Evolutionary conservation across 192 early-diverging fungal genomes (phyloP).

Genomic region (Phlyctochytrium arcticum): DNA sequence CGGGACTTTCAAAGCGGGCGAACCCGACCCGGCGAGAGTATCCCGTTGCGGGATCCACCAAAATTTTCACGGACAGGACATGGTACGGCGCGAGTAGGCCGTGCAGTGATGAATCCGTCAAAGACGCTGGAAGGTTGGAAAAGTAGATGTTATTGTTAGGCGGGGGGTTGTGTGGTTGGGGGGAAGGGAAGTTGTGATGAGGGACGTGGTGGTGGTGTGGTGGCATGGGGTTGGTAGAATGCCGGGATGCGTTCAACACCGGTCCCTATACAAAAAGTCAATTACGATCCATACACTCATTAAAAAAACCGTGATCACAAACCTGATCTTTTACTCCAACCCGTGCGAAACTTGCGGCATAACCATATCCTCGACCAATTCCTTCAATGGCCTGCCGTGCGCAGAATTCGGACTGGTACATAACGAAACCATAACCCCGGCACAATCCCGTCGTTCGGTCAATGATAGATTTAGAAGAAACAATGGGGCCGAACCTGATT

Average conservation of each 20-base stretch:
- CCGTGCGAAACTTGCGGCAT: slow-evolving; percentile 73
- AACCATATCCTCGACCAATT: slow-evolving; percentile 57
- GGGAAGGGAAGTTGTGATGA: no score
- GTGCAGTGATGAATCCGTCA: slow-evolving; percentile 69
- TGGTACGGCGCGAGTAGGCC: slow-evolving; percentile 61
- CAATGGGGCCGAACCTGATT: slow-evolving; percentile 62
- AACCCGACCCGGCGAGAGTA: slow-evolving; percentile 77
- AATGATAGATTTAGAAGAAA: slow-evolving; percentile 81
- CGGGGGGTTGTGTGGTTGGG: slow-evolving; percentile 69
- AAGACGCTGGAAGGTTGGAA: slow-evolving; percentile 72
- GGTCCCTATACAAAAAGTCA: no score
- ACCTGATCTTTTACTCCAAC: slow-evolving; percentile 31
- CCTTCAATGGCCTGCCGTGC: slow-evolving; percentile 66
- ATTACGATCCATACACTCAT: no score
- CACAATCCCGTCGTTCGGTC: slow-evolving; percentile 75
- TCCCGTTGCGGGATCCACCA: slow-evolving; percentile 62
- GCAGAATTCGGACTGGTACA: slow-evolving; percentile 69
- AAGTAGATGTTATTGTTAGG: slow-evolving; percentile 74
- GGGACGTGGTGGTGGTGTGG: slow-evolving; percentile 35
- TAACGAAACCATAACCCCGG: slow-evolving; percentile 87
- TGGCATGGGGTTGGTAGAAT: neutral
- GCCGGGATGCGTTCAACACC: no score
- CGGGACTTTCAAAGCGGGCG: slow-evolving; percentile 69
- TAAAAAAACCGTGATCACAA: neutral
- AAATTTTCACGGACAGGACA: slow-evolving; percentile 70